A percentile compares a stretch with the other conserved stretches of the same genome.
Evolutionary conservation across 1,284 basidiomycete genomes (phyloP).

Genomic region (Mycosarcoma mackinlayi): DNA sequence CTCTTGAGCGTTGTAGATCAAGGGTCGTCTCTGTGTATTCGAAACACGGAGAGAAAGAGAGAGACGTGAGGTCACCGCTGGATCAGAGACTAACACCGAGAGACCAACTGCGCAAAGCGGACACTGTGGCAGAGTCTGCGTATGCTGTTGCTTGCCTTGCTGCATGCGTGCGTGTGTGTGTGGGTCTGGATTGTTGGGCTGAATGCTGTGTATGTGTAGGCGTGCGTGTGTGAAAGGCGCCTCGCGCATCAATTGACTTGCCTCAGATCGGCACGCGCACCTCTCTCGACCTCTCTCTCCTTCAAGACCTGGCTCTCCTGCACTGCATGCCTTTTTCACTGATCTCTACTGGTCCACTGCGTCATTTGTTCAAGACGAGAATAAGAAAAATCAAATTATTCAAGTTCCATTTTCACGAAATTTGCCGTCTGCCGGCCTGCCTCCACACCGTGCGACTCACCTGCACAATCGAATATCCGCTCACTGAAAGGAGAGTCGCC

Average conservation of each 20-base stretch:
- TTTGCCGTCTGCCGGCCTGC: too few species aligned
- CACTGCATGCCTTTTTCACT: too few species aligned
- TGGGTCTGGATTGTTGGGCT: not conserved
- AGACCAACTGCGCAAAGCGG: not conserved
- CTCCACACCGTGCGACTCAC: too few species aligned
- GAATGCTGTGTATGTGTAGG: not conserved
- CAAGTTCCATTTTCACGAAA: too few species aligned
- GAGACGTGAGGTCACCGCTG: too few species aligned
- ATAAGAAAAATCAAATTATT: too few species aligned
- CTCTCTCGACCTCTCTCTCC: too few species aligned
- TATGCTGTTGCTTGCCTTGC: not conserved
- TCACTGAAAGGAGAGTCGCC: too few species aligned
- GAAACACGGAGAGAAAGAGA: not conserved
- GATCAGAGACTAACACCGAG: not conserved
- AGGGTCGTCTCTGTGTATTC: not conserved
- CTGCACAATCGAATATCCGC: too few species aligned
- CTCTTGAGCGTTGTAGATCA: not conserved
- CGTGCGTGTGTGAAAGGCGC: slow-evolving; percentile 1
- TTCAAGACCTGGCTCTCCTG: too few species aligned
- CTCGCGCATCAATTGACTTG: not conserved
- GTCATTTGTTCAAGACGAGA: too few species aligned
- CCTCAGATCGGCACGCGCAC: slow-evolving; percentile 1
- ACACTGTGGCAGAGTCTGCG: not conserved
- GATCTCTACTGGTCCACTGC: too few species aligned
- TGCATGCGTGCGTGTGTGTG: not conserved